Percentiles rank a stretch among this genome's conserved stretches.
These are phyloP conservation scores for Asterochloris sp. DNA, from an alignment of 139 green algal species.

Conservation along the genomic window DNA sequence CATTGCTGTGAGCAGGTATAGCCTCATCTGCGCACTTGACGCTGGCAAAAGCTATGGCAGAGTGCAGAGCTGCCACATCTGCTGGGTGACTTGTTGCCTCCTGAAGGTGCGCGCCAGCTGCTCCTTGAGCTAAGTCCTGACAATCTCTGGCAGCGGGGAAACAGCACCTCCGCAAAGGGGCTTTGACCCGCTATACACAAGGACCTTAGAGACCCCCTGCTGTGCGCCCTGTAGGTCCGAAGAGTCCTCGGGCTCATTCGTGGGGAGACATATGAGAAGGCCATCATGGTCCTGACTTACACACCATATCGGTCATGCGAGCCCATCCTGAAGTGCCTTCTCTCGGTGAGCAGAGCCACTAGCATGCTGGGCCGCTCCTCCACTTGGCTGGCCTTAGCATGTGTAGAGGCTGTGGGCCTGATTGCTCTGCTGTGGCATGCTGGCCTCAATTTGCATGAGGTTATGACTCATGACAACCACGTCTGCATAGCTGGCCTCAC, in stretches of 20 bases:
- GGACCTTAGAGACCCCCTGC: neutral
- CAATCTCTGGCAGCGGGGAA: neutral
- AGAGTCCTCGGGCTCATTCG: conserved; percentile 90
- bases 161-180: neutral
- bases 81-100: no score
- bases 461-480: no score
- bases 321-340: conserved; percentile 64
- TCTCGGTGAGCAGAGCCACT: conserved; percentile 48
- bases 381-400: neutral
- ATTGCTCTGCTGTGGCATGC: neutral
- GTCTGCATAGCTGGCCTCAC: no score
- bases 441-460: no score
- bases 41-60: no score
- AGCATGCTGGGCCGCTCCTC: neutral
- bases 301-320: conserved; percentile 88
- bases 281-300: conserved; percentile 91
- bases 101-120: neutral
- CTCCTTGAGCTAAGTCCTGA: neutral
- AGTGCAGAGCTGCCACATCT: no score
- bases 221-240: conserved; percentile 59
- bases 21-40: no score
- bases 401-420: neutral
- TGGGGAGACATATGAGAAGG: conserved; percentile 88
- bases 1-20: no score
- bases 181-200: no score